Percentiles rank a stretch among this genome's conserved stretches.
phyloP scores from a whole-genome alignment of 192 early-diverging fungal genomes.

The Backusella mclennaniae region DNA sequence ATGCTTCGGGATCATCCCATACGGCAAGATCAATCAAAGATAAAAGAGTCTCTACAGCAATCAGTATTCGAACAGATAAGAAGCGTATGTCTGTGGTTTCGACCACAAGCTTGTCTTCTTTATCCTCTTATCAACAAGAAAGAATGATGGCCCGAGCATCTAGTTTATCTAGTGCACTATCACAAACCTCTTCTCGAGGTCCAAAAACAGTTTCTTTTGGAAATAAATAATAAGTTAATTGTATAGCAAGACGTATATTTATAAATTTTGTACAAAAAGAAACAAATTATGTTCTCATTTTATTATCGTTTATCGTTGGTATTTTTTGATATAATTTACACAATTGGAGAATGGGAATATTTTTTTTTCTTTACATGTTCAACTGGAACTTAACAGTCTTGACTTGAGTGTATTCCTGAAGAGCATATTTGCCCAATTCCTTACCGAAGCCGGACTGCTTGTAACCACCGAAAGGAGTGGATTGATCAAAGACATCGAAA shows the following conservation, averaged over 20 bases:
- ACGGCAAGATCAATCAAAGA: background rate
- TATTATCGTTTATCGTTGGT: background rate
- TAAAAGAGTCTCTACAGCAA: background rate
- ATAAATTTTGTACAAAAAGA: background rate
- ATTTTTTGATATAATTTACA: background rate
- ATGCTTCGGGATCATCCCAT: background rate
- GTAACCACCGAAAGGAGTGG: slow-evolving; percentile 77
- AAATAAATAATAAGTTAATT: background rate
- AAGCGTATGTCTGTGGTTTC: slow-evolving; percentile 28
- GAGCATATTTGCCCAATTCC: slow-evolving; percentile 15
- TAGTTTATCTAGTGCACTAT: slow-evolving; percentile 19
- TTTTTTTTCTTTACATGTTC: background rate
- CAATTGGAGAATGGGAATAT: background rate
- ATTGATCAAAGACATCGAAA: slow-evolving; percentile 71
- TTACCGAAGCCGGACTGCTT: slow-evolving; percentile 54
- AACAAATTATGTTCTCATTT: background rate
- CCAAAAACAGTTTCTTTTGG: background rate
- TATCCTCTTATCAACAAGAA: slow-evolving; percentile 34
- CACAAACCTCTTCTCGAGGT: background rate
- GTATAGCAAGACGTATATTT: background rate
- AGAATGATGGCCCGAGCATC: slow-evolving; percentile 31
- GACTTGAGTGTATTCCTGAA: slow-evolving; percentile 14
- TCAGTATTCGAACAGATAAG: slow-evolving; percentile 14
- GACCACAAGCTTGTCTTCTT: slow-evolving; percentile 26
- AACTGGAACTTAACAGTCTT: slow-evolving; percentile 18